Evolutionary conservation across 495 filamentous ascomycete genomes (phyloP).

Genomic region (Echria macrotheca): DNA sequence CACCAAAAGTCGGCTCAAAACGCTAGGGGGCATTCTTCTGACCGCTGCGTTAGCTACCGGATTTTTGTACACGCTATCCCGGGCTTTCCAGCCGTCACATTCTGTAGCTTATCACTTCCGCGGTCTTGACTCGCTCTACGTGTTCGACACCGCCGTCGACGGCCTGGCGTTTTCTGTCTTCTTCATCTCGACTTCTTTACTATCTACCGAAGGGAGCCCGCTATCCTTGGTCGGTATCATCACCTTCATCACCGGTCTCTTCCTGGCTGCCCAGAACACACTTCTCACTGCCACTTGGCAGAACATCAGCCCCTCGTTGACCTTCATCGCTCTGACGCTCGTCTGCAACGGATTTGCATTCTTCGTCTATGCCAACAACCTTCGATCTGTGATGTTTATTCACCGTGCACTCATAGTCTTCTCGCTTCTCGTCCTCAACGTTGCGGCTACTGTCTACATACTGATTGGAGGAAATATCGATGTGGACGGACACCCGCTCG

Average conservation of each 20-base stretch:
- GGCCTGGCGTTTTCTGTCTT: slow-evolving; percentile 34
- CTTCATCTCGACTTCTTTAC: slow-evolving; percentile 33
- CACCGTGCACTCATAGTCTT: slow-evolving; percentile 34
- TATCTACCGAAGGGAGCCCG: slow-evolving; percentile 35
- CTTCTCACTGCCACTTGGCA: slow-evolving; percentile 34
- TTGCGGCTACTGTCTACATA: slow-evolving; percentile 29
- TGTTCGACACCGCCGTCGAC: slow-evolving; percentile 37
- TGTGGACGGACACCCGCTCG: slow-evolving; percentile 41
- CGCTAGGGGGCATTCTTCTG: slow-evolving; percentile 33
- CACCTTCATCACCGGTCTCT: slow-evolving; percentile 32
- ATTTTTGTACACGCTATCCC: slow-evolving; percentile 12
- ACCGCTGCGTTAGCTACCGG: slow-evolving; percentile 18
- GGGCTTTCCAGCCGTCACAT: slow-evolving; percentile 2
- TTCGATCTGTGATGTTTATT: slow-evolving; percentile 35
- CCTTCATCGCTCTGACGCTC: slow-evolving; percentile 24
- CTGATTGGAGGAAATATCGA: slow-evolving; percentile 12
- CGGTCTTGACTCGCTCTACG: slow-evolving; percentile 28
- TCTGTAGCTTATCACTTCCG: slow-evolving; percentile 21
- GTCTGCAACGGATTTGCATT: slow-evolving; percentile 34
- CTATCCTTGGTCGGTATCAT: slow-evolving; percentile 33
- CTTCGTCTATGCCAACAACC: slow-evolving; percentile 37
- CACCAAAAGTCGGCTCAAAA: slow-evolving; percentile 35
- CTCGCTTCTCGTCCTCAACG: slow-evolving; percentile 24
- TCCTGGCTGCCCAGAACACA: slow-evolving; percentile 22
- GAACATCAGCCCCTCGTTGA: slow-evolving; percentile 25